A percentile compares a stretch with the other conserved stretches of the same genome.
phyloP scores from a whole-genome alignment of 176 grass and related monocot genomes.

The Calamus simplicifolius region DNA sequence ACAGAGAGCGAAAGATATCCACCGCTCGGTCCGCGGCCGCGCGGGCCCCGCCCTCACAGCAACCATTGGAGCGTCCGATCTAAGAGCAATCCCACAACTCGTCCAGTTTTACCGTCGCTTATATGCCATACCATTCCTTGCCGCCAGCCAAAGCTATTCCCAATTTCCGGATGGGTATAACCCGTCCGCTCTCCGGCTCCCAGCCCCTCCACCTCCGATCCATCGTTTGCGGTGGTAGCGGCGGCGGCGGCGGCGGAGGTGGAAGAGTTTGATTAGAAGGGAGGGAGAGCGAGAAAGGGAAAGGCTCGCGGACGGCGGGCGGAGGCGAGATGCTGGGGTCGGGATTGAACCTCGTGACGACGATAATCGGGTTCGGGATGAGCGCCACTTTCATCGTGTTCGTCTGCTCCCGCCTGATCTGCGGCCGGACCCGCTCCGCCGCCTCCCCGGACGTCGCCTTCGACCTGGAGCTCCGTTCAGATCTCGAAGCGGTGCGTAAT shows the following conservation, averaged over 20 bases:
- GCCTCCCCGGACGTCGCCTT: slow-evolving; percentile 25
- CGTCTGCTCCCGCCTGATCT: slow-evolving; percentile 85
- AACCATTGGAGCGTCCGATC: slow-evolving; percentile 1
- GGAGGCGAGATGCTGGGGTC: slow-evolving; percentile 53
- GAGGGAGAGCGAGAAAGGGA: background rate
- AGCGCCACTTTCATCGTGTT: slow-evolving; percentile 96
- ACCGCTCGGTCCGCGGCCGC: background rate
- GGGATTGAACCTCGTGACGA: slow-evolving; percentile 88
- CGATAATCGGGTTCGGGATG: slow-evolving; percentile 95
- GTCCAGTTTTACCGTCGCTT: background rate
- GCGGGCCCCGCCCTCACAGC: slow-evolving; percentile 1
- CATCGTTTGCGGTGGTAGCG: background rate
- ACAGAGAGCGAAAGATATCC: background rate
- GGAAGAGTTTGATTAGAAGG: background rate
- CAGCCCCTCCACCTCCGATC: slow-evolving; percentile 20
- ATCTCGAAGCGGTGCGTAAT: slow-evolving; percentile 49
- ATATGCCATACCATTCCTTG: slow-evolving; percentile 32
- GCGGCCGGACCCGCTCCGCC: slow-evolving; percentile 43
- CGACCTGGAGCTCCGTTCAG: slow-evolving; percentile 63
- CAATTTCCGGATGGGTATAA: slow-evolving; percentile 58
- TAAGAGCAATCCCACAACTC: slow-evolving; percentile 3
- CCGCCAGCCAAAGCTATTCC: slow-evolving; percentile 45
- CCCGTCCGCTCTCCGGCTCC: slow-evolving; percentile 19
- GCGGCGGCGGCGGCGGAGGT: background rate
- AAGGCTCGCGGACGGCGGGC: no score